These are phyloP conservation scores for Aspergillus fijiensis DNA, from an alignment of 2,329 filamentous ascomycete genomes.

Conservation along the genomic window DNA sequence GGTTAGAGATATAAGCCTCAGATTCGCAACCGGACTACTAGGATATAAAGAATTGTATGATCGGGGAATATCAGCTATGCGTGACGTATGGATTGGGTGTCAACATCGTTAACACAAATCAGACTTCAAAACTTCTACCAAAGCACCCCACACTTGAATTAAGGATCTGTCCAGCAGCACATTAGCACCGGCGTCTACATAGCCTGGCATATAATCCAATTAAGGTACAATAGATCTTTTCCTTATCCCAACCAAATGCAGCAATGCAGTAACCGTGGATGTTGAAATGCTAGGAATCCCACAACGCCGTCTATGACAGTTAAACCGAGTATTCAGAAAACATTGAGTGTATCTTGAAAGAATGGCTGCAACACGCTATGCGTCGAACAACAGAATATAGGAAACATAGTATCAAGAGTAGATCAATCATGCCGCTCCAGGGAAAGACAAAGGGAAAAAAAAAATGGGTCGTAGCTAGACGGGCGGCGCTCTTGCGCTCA, in stretches of 20 bases:
- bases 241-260: neutral
- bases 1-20: too few species aligned
- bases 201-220: neutral
- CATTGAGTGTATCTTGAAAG: constrained; percentile 9
- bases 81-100: too few species aligned
- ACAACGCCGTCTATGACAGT: constrained; percentile 21
- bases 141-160: neutral
- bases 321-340: constrained; percentile 7
- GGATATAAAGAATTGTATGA: too few species aligned
- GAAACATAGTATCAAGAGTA: constrained; percentile 2
- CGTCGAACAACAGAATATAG: constrained; percentile 11
- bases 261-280: constrained; percentile 1
- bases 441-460: neutral
- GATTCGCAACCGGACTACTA: neutral
- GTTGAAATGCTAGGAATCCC: constrained; percentile 12
- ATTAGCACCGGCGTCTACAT: neutral
- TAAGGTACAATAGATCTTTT: constrained; percentile 1
- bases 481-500: constrained; percentile 5
- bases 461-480: constrained; percentile 1
- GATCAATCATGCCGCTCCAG: constrained; percentile 1
- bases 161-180: constrained; percentile 1
- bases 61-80: too few species aligned
- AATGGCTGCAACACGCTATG: constrained; percentile 16
- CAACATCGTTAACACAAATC: neutral
- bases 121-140: neutral